phyloP scores from a whole-genome alignment of 2,329 filamentous ascomycete species.

The Botryotinia calthae region DNA sequence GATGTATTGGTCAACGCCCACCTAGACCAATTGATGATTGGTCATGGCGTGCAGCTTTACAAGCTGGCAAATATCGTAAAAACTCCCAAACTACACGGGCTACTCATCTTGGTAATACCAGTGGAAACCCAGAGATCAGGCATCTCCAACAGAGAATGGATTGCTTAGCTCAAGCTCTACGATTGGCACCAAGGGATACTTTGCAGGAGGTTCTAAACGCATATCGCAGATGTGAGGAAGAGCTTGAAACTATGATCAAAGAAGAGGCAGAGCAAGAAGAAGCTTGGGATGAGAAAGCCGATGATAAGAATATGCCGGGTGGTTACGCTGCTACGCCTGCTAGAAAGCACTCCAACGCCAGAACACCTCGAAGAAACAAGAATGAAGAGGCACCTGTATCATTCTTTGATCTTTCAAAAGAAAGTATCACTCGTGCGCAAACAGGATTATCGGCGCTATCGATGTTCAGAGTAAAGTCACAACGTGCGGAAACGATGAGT shows the following conservation, averaged over 20 bases:
- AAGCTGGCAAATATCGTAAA: conserved; percentile 71
- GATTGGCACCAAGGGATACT: conserved; percentile 67
- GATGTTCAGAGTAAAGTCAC: conserved; percentile 33
- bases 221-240: conserved; percentile 75
- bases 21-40: conserved; percentile 54
- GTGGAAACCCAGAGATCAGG: conserved; percentile 60
- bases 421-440: conserved; percentile 58
- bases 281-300: conserved; percentile 67
- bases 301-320: conserved; percentile 56
- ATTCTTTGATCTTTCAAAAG: conserved; percentile 61
- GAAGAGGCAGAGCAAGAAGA: conserved; percentile 66
- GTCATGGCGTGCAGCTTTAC: conserved; percentile 75
- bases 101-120: conserved; percentile 59
- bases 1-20: conserved; percentile 31
- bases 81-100: conserved; percentile 53
- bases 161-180: conserved; percentile 70
- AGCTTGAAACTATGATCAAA: conserved; percentile 64
- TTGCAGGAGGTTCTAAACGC: conserved; percentile 73
- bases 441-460: conserved; percentile 55
- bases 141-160: conserved; percentile 80
- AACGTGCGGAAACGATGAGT: conserved; percentile 14
- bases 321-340: conserved; percentile 46
- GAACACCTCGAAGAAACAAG: conserved; percentile 40
- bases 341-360: conserved; percentile 35
- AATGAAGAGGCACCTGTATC: conserved; percentile 61